Percentiles rank a stretch among this genome's conserved stretches.
phyloP scores from a whole-genome alignment of 208 protist genomes.

The Acanthamoeba lenticulata region DNA sequence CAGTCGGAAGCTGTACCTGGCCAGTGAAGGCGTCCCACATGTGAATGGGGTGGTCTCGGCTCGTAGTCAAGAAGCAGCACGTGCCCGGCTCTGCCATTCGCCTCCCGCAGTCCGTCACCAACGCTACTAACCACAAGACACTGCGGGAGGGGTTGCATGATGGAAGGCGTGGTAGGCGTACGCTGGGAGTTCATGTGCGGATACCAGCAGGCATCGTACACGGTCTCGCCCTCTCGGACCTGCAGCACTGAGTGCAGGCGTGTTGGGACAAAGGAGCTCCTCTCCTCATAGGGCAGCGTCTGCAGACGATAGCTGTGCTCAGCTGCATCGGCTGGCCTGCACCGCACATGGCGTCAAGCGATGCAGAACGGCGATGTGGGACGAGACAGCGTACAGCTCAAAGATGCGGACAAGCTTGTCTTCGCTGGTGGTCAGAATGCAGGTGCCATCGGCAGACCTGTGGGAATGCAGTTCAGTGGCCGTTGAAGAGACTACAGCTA shows the following conservation, averaged over 20 bases:
- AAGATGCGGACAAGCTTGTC: conserved; percentile 51
- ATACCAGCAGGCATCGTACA: conserved; percentile 51
- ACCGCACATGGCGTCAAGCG: too few species aligned
- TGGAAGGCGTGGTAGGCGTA: too few species aligned
- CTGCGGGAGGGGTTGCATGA: not conserved
- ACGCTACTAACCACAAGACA: too few species aligned
- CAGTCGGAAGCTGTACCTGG: too few species aligned
- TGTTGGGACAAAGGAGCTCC: not conserved
- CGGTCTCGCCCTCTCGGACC: conserved; percentile 30
- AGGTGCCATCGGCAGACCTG: conserved; percentile 40
- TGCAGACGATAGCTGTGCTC: not conserved
- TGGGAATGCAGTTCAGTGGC: not conserved
- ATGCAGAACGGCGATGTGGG: too few species aligned
- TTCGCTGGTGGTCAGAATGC: conserved; percentile 27
- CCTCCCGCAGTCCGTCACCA: too few species aligned
- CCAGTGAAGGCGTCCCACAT: conserved; percentile 60
- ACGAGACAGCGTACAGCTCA: conserved; percentile 56
- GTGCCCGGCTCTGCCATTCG: conserved; percentile 20
- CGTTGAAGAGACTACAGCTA: not conserved
- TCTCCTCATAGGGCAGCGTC: not conserved
- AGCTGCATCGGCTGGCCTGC: not conserved
- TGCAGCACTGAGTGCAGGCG: not conserved
- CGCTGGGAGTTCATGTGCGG: conserved; percentile 56
- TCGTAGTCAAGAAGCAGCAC: conserved; percentile 56
- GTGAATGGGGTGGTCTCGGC: conserved; percentile 60